phyloP scores from a whole-genome alignment of 345 rosid genomes.

The Fremontodendron californicum region DNA sequence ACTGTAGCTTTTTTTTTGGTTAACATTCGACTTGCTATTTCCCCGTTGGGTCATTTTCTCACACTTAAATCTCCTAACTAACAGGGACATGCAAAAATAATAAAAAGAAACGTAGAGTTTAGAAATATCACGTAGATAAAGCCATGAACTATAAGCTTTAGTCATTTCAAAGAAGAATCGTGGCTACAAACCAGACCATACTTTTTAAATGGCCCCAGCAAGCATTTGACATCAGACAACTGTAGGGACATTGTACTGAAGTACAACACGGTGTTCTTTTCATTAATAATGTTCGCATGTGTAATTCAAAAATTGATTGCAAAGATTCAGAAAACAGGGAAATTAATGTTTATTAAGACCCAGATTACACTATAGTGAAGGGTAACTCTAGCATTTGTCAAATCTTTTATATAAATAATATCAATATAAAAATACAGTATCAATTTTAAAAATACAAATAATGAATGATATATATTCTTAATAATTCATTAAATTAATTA shows the following conservation, averaged over 20 bases:
- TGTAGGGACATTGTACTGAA: background rate
- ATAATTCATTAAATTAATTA: too few species aligned
- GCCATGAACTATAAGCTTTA: background rate
- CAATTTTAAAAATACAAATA: too few species aligned
- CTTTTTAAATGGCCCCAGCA: background rate
- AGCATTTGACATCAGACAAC: background rate
- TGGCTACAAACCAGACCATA: background rate
- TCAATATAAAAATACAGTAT: too few species aligned
- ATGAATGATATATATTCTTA: too few species aligned
- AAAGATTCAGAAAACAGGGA: background rate
- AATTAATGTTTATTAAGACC: background rate
- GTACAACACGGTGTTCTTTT: background rate
- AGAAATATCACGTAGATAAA: background rate
- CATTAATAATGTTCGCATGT: background rate
- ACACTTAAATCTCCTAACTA: too few species aligned
- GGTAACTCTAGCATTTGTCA: too few species aligned
- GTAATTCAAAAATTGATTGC: background rate
- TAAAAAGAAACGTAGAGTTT: background rate
- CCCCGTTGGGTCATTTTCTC: too few species aligned
- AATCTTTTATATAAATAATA: too few species aligned
- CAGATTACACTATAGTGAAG: too few species aligned
- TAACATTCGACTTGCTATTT: background rate
- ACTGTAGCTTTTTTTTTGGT: background rate
- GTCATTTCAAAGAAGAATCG: background rate
- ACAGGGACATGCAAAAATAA: background rate